Evolutionary conservation across 1,139 yeast species (phyloP).

Genomic region (Hemisphaericaspora subhashii): DNA sequence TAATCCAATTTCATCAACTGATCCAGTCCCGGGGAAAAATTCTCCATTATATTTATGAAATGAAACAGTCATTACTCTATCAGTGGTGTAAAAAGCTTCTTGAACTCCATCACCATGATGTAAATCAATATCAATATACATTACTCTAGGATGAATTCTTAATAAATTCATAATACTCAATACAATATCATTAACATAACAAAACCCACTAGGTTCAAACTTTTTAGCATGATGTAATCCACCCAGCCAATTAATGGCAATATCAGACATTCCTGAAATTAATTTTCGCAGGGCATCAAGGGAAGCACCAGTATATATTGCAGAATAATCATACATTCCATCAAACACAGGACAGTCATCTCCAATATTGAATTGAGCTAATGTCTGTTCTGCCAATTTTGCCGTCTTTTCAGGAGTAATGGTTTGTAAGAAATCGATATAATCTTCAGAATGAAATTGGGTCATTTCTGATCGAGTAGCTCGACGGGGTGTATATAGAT

Average conservation of each 20-base stretch:
- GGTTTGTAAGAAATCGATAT: slow-evolving; percentile 72
- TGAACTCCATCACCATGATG: slow-evolving; percentile 99
- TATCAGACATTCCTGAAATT: slow-evolving; percentile 82
- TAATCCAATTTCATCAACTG: slow-evolving; percentile 80
- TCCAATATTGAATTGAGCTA: slow-evolving; percentile 86
- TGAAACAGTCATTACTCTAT: slow-evolving; percentile 91
- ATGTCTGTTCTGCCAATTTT: slow-evolving; percentile 53
- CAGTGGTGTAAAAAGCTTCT: slow-evolving; percentile 94
- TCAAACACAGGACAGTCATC: slow-evolving; percentile 98
- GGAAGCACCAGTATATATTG: slow-evolving; percentile 89
- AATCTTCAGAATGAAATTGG: slow-evolving; percentile 86
- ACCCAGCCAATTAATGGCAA: slow-evolving; percentile 97
- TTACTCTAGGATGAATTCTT: slow-evolving; percentile 84
- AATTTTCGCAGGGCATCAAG: slow-evolving; percentile 89
- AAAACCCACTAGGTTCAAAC: slow-evolving; percentile 90
- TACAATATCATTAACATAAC: slow-evolving; percentile 94
- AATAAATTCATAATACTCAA: slow-evolving; percentile 79
- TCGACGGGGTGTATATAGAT: slow-evolving; percentile 74
- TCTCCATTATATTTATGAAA: slow-evolving; percentile 95
- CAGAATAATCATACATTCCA: slow-evolving; percentile 85
- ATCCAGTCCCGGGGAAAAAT: slow-evolving; percentile 96
- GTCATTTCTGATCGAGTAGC: slow-evolving; percentile 80
- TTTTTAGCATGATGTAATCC: slow-evolving; percentile 97
- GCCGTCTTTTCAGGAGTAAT: slow-evolving; percentile 81
- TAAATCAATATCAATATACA: slow-evolving; percentile 91